Evolutionary conservation across 2,329 filamentous ascomycete species (phyloP), one percentile per base, ranked within the genome.

Genomic region (Hymenoscyphus infarciens): DNA sequence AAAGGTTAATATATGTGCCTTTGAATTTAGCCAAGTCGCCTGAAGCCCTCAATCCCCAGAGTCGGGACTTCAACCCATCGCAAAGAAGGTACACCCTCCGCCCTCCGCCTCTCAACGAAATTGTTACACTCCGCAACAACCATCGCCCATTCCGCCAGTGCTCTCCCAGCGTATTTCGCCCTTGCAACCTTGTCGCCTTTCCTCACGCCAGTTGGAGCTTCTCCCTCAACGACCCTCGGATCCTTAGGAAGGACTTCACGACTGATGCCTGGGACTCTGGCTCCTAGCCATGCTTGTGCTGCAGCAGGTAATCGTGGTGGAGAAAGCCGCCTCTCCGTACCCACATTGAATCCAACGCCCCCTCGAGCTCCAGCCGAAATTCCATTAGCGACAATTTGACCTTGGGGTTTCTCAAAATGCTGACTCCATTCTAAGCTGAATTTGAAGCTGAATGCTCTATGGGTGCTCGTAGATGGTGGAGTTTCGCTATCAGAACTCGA

Each of bases 81-180:
- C 64, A 91, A 82, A 0, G 79, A 79, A 1, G 84, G 81, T 10
- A 92, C 84, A 54, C 90, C 90, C 73, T 95, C 91, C 56, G 86
- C 85, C 59, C 87, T 86, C 61, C 91, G 83, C 55, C 90, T 81
- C 63, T 94, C 90, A 35, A 92, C 85, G 75, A 94, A 95, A 71
- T 86, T 90, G 76, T 93, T 91, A 77, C 87, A 91, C 74, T 95
- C 91, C 61, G 84, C 83, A 16, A 92, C 85, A 22, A 94, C 83
- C 19, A 90, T 78, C 22, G 82, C 81, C 91, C 91, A 95, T 74
- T 95, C 91, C 0, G 90, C 90, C 54, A 95, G 79, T 0, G 91
- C 87, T 22, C 89, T 82, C 1, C 91, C 91, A 2, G 84, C 80
- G 73, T 94, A 89, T 57, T 84, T 83, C 8, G 81, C 78, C 29